Evolutionary conservation across 2,329 filamentous ascomycete genomes (phyloP).

Genomic region (Monilinia fructicola): DNA sequence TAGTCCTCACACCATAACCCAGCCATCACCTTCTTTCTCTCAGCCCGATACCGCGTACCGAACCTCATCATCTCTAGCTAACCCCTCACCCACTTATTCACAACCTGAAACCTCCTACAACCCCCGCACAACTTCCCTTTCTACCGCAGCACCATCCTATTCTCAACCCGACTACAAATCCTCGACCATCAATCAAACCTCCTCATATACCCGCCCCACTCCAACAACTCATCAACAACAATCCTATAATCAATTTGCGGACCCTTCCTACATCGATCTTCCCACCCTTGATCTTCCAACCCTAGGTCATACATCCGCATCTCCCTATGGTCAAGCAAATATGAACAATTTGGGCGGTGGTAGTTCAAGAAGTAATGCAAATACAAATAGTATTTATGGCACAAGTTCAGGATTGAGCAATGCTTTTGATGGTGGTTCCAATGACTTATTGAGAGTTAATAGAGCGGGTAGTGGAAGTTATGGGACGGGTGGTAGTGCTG

Average conservation of each 20-base stretch:
- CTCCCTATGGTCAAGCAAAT: slow-evolving; percentile 23
- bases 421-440: slow-evolving; percentile 25
- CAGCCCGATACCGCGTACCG: slow-evolving; percentile 35
- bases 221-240: slow-evolving; percentile 37
- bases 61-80: slow-evolving; percentile 32
- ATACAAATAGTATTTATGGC: slow-evolving; percentile 26
- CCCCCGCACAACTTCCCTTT: slow-evolving; percentile 34
- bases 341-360: slow-evolving; percentile 22
- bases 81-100: slow-evolving; percentile 38
- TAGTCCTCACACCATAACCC: slow-evolving; percentile 37
- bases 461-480: slow-evolving; percentile 31
- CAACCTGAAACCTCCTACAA: slow-evolving; percentile 32
- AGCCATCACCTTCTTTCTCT: slow-evolving; percentile 37
- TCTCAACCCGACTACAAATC: slow-evolving; percentile 31
- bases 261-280: slow-evolving; percentile 38
- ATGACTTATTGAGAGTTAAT: slow-evolving; percentile 31
- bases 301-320: slow-evolving; percentile 33
- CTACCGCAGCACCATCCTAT: slow-evolving; percentile 35
- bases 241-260: slow-evolving; percentile 35
- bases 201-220: slow-evolving; percentile 32
- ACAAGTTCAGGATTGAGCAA: slow-evolving; percentile 28
- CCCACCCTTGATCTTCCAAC: slow-evolving; percentile 36
- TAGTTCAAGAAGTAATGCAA: slow-evolving; percentile 22
- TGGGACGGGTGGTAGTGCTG: slow-evolving; percentile 11
- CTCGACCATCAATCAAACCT: slow-evolving; percentile 31